Base-by-base conservation (phyloP, 2,329 filamentous ascomycete genomes). In the Fusarium bactridioides region DNA sequence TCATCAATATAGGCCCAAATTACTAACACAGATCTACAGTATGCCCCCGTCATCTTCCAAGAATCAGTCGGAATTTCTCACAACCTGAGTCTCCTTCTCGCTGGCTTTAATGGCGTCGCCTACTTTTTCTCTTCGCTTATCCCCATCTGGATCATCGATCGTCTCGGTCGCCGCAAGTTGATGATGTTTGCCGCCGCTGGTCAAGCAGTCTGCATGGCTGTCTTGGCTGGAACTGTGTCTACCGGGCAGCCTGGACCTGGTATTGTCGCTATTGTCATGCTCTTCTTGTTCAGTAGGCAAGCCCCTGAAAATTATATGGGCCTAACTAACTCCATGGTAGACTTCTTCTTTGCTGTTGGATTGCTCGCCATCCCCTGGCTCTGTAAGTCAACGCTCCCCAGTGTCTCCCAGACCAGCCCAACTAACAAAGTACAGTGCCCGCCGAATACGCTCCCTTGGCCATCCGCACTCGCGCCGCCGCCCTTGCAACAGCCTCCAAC, bases 121-220 rank as follows among this genome's bases (percentile, higher is more conserved):
- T 81, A 80, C 67, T 80, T 80, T 45, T 53, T 81, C 25, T n/a
- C 69, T 76, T 8, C 64, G 1, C 29, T 67, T 23, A 74, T 81
- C 5, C 78, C 79, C 0, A 80, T 81, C 38, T 82, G 79, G 78
- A 61, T 80, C 29, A 80, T 82, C 33, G 80, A 82, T 40, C 77
- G 78, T 5, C 85, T 86, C 70, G 89, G 88, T 23, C 84, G 88
- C 10, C 82, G 89, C 13, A 89, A 88, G 75, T 82, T 90, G 78
- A 88, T 91, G 84, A 84, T 90, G 77, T 89, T 82, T 27, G 79
- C 80, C 3, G 79, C 76, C 18, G 75, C 68, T 4, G 81, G 80
- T 3, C 81, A 83, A 45, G 77, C 79, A 62, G 74, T 66, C 7
- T 86, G 84, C 65, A 86, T 87, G 84, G 82, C 82, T 16, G 77